A percentile compares a stretch with the other conserved stretches of the same genome.
These are phyloP conservation scores for Cryptosporidium bovis DNA, from an alignment of 169 alveolate species.

Conservation along the genomic window DNA sequence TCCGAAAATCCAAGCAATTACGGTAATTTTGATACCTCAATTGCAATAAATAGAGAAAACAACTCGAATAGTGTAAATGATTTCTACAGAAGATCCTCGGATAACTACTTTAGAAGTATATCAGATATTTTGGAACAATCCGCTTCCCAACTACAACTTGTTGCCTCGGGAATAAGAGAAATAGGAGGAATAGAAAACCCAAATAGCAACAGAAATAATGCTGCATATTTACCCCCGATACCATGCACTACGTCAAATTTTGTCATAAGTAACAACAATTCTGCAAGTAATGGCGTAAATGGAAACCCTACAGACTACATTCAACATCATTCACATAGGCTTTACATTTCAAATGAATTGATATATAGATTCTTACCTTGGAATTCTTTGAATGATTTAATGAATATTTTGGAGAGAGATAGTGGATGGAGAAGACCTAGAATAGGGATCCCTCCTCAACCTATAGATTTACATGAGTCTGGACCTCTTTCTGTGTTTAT, in stretches of 20 bases:
- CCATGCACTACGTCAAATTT: slow-evolving; percentile 7
- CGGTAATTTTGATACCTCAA: background rate
- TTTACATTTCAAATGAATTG: slow-evolving; percentile 58
- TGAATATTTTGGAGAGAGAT: slow-evolving; percentile 46
- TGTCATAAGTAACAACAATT: slow-evolving; percentile 18
- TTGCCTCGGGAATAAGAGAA: slow-evolving; percentile 37
- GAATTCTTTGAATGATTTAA: slow-evolving; percentile 59
- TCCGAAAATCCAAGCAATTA: background rate
- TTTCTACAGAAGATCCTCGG: slow-evolving; percentile 23
- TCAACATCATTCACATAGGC: slow-evolving; percentile 69
- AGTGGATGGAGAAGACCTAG: slow-evolving; percentile 72
- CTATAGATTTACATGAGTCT: slow-evolving; percentile 34
- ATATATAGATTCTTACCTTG: slow-evolving; percentile 70
- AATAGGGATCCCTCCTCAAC: slow-evolving; percentile 50
- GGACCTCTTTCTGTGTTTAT: slow-evolving; percentile 57
- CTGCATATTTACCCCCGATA: slow-evolving; percentile 38
- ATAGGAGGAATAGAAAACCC: slow-evolving; percentile 52
- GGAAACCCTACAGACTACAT: slow-evolving; percentile 17
- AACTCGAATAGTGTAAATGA: slow-evolving; percentile 2
- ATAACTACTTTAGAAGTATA: slow-evolving; percentile 32
- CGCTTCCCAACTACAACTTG: slow-evolving; percentile 37
- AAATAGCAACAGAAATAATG: background rate
- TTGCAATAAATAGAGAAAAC: background rate
- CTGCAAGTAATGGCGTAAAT: background rate
- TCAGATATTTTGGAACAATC: slow-evolving; percentile 57